Base-by-base conservation (phyloP, 139 green algal species). In the Microglena sp. region DNA sequence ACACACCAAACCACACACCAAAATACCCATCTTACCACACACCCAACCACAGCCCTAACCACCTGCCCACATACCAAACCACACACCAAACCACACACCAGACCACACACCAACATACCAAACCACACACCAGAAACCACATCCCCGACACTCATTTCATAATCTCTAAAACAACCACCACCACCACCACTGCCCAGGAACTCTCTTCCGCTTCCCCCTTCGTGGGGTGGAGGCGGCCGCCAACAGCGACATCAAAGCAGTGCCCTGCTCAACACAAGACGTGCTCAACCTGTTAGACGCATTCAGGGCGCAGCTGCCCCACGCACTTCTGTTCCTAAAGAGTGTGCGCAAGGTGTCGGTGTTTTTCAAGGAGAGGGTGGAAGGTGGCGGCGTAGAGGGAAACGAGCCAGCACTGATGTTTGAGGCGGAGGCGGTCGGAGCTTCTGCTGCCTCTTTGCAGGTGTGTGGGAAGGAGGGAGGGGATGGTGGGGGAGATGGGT, bases 181-280 rank as follows among this genome's bases (percentile, higher is more conserved):
- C 21, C 18, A 24, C 21, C 21, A 24, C 43, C 43, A 24, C 21
- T 53, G 18, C 35, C 15, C 64, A 36, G 87, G 81, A 44, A 93
- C 87, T 4, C 62, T 93, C 11, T 93, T 93, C 78, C 75, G 87
- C 30, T 90, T 94, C 56, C 87, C 87, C 0, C 77, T 94, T 40
- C 80, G 87, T 29, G 64, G 30, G 11, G 28, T 46, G 18, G 58
- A 31, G 0, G 56, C 72, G 22, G 85, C 77, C 21, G 58, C 74
- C 5, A n/a, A 60, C 11, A 82, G 67, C 8, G 81, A 92, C 68
- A 93, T 93, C 74, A 90, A 89, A 50, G 40, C 58, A 24, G 5
- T 40, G 58, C 5, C 58, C 22, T 53, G 58, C 33, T 24, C 4
- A 6, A 5, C 58, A 6, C 5, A 33, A 11, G 33, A 50, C 6